Evolutionary conservation across 331 rosid species (phyloP), one percentile per base, ranked within the genome.

Genomic region (Spiraea crenata): DNA sequence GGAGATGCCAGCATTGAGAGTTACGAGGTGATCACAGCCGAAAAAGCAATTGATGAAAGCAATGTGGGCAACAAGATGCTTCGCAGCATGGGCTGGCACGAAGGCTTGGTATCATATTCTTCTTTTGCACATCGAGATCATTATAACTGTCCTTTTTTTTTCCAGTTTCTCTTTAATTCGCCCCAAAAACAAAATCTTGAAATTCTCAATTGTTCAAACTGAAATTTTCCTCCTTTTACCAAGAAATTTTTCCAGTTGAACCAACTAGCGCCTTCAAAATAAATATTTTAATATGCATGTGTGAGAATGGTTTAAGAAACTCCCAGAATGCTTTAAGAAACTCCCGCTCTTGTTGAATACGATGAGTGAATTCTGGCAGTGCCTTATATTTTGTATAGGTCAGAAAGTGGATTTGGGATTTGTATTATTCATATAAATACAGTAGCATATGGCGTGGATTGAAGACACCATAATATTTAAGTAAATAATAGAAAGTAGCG

Each of bases 61-160:
- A 95, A 95, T 75, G 97, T 95, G 57, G 99, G 99, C 82, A 95
- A 95, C 77, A 82, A 97, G 81, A 95, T 95, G 99, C 99, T 95
- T 79, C 99, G 99, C 88, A 95, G 74, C 91, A 95, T 95, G 99
- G 99, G 99, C 70, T 95, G 99, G 99, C 99, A 95, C 12, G 97
- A 95, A 86, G 99, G 99, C 89, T 88, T 79, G 99, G 99, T 95
- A 95, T 77, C 80, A 47, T 74, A 82, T 85, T 81, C 54, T 83
- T 79, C 82, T 77, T 46, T 85, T 77, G 64, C 79, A 49, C 65
- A 66, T 68, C 69, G 55, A 35, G 58, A 49, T 71, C 31, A 7
- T 14, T 57, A 48, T 66, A 3, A 20, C 5, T 25, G 31, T 25
- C 31, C 7, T 45, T 42, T 3, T 13, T 50, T 17, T 45, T 39